Conservation (phyloP, 2,329 filamentous ascomycete species). For the Orbilia blumenaviensis region DNA sequence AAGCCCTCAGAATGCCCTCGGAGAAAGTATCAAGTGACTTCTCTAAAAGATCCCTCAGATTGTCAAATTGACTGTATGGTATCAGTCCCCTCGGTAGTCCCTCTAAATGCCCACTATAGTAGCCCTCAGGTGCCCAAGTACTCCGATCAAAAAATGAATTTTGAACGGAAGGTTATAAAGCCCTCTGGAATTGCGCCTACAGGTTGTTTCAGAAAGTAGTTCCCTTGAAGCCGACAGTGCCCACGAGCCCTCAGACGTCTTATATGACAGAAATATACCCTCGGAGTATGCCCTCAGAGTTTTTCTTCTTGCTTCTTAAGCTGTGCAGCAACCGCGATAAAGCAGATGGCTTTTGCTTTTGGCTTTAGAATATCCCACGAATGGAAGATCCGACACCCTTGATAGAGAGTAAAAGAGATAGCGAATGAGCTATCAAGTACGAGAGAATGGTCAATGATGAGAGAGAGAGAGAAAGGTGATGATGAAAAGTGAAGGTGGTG, state of each 20-base stretch:
- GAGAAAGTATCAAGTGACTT: conserved; percentile 19
- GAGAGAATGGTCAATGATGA: conserved; percentile 12
- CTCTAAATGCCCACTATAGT: conserved; percentile 50
- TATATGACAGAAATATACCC: conserved; percentile 43
- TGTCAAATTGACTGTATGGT: conserved; percentile 52
- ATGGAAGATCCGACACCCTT: conserved; percentile 48
- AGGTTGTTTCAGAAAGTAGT: conserved; percentile 41
- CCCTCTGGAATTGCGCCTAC: conserved; percentile 51
- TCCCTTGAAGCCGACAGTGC: conserved; percentile 54
- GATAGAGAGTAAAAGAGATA: conserved; percentile 4
- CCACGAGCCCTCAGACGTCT: conserved; percentile 51
- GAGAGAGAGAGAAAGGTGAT: background rate
- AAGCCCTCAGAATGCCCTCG: conserved; percentile 54
- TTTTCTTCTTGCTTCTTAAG: background rate
- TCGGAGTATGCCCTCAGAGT: conserved; percentile 31
- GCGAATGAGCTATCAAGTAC: conserved; percentile 22
- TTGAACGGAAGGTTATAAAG: conserved; percentile 36
- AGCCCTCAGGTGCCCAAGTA: conserved; percentile 53
- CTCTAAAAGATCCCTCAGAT: conserved; percentile 53
- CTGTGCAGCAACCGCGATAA: conserved; percentile 36
- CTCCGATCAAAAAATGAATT: conserved; percentile 22
- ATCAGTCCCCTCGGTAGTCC: conserved; percentile 52
- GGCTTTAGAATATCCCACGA: conserved; percentile 42
- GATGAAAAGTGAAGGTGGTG: background rate
- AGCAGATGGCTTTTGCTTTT: conserved; percentile 54